These are phyloP conservation scores for Lecanicillium sp. DNA, from an alignment of 2,329 filamentous ascomycete species.

Conservation along the genomic window DNA sequence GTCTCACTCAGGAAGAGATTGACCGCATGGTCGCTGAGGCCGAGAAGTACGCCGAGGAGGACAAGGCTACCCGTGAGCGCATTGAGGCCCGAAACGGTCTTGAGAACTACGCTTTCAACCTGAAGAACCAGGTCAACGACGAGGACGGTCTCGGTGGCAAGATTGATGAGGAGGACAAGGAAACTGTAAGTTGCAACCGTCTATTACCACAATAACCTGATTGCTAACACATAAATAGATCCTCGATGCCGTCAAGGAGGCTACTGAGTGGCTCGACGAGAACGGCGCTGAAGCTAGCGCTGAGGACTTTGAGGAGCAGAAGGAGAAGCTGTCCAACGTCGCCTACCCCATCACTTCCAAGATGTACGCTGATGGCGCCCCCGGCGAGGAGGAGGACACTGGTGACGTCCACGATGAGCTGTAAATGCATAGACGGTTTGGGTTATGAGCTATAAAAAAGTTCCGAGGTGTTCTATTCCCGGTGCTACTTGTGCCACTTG, in stretches of 20 bases:
- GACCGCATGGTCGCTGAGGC: slow-evolving; percentile 98
- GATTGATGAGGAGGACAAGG: slow-evolving; percentile 98
- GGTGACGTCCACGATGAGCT: slow-evolving; percentile 65
- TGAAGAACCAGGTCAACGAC: slow-evolving; percentile 99
- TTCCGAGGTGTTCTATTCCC: slow-evolving; percentile 9
- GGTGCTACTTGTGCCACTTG: slow-evolving; percentile 4
- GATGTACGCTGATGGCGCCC: slow-evolving; percentile 68
- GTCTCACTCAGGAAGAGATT: slow-evolving; percentile 92
- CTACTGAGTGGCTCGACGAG: slow-evolving; percentile 94
- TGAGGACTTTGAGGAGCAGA: slow-evolving; percentile 99
- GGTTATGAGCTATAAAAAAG: slow-evolving; percentile 7
- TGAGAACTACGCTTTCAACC: slow-evolving; percentile 97
- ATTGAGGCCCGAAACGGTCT: slow-evolving; percentile 94
- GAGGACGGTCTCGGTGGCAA: slow-evolving; percentile 95
- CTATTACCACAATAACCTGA: slow-evolving; percentile 30
- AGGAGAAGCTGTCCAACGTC: slow-evolving; percentile 95
- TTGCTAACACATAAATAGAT: slow-evolving; percentile 59
- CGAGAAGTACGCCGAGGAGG: slow-evolving; percentile 97
- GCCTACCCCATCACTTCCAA: slow-evolving; percentile 99
- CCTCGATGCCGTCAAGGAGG: slow-evolving; percentile 93
- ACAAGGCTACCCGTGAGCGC: slow-evolving; percentile 95
- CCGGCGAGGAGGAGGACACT: slow-evolving; percentile 63
- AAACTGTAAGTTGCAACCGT: no score
- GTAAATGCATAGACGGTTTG: slow-evolving; percentile 43
- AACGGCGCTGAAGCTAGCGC: slow-evolving; percentile 76